phyloP scores from a whole-genome alignment of 2,329 filamentous ascomycete genomes.

The Aspergillus pseudotamarii region DNA sequence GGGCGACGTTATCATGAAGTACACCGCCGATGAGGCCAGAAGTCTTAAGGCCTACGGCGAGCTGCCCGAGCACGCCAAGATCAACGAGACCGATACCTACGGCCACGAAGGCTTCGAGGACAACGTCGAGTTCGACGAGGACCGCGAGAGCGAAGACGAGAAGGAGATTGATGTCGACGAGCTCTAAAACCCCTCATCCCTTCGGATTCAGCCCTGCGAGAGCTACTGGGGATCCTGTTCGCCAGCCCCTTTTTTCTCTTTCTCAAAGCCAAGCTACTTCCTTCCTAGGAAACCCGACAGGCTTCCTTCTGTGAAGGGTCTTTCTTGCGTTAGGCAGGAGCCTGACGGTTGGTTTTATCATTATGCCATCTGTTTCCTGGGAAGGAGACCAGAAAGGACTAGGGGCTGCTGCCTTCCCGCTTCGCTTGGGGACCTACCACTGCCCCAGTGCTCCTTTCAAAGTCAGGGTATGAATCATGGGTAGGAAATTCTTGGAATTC shows the following conservation, averaged over 20 bases:
- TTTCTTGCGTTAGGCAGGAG: slow-evolving; percentile 6
- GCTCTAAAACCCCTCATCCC: slow-evolving; percentile 63
- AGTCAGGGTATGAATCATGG: slow-evolving; percentile 34
- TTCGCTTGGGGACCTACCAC: slow-evolving; percentile 16
- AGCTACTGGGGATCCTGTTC: slow-evolving; percentile 25
- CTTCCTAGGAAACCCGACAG: slow-evolving; percentile 10
- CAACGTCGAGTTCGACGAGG: slow-evolving; percentile 99
- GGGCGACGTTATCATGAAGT: slow-evolving; percentile 92
- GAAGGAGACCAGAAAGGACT: slow-evolving; percentile 14
- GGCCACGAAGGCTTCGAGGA: slow-evolving; percentile 91
- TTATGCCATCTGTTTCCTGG: slow-evolving; percentile 9
- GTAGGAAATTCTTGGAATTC: slow-evolving; percentile 16
- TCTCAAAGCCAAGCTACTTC: slow-evolving; percentile 22
- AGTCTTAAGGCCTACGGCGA: slow-evolving; percentile 96
- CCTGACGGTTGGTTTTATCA: slow-evolving; percentile 7
- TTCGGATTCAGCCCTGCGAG: slow-evolving; percentile 36
- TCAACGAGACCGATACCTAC: slow-evolving; percentile 97
- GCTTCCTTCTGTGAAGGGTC: slow-evolving; percentile 9
- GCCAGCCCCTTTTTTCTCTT: slow-evolving; percentile 21
- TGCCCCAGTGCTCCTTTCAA: slow-evolving; percentile 21
- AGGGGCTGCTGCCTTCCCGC: slow-evolving; percentile 17
- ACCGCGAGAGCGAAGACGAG: slow-evolving; percentile 68
- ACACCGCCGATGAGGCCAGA: slow-evolving; percentile 92
- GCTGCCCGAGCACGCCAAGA: slow-evolving; percentile 95
- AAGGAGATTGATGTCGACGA: slow-evolving; percentile 95